These are phyloP conservation scores for Pseudogymnoascus sp. DNA, from an alignment of 2,329 filamentous ascomycete genomes.

Conservation along the genomic window DNA sequence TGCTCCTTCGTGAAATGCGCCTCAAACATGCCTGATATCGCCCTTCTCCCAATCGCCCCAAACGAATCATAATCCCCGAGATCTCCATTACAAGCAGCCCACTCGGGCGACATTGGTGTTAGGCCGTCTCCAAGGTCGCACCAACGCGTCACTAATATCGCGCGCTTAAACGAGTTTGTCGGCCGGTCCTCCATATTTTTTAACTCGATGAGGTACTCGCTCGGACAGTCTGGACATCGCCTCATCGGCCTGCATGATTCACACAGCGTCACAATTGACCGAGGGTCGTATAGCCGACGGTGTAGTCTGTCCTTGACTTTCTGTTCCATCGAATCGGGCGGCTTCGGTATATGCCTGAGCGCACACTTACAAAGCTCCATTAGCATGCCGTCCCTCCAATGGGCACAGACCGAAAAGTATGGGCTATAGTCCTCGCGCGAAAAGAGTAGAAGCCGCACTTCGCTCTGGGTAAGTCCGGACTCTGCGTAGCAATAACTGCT, in stretches of 20 bases:
- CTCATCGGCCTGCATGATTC: slow-evolving; percentile 49
- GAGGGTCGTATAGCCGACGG: slow-evolving; percentile 29
- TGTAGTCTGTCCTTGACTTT: slow-evolving; percentile 29
- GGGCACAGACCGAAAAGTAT: slow-evolving; percentile 53
- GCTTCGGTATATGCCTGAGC: slow-evolving; percentile 45
- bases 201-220: slow-evolving; percentile 54
- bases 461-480: slow-evolving; percentile 41
- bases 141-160: slow-evolving; percentile 53
- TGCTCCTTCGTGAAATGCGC: slow-evolving; percentile 43
- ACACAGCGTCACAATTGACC: slow-evolving; percentile 44
- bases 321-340: slow-evolving; percentile 34
- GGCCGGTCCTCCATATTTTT: slow-evolving; percentile 49
- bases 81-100: slow-evolving; percentile 46
- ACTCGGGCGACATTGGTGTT: slow-evolving; percentile 42
- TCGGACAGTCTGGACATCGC: slow-evolving; percentile 52
- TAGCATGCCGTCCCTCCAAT: slow-evolving; percentile 54
- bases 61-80: slow-evolving; percentile 44
- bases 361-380: slow-evolving; percentile 55
- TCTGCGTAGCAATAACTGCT: slow-evolving; percentile 45
- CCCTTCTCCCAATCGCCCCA: slow-evolving; percentile 41
- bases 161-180: slow-evolving; percentile 45
- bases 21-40: slow-evolving; percentile 53
- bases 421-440: slow-evolving; percentile 52
- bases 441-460: slow-evolving; percentile 48
- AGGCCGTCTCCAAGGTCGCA: slow-evolving; percentile 50